Base-by-base conservation (phyloP, 1,284 basidiomycete genomes). In the Austroboletus novae-zelandiae region DNA sequence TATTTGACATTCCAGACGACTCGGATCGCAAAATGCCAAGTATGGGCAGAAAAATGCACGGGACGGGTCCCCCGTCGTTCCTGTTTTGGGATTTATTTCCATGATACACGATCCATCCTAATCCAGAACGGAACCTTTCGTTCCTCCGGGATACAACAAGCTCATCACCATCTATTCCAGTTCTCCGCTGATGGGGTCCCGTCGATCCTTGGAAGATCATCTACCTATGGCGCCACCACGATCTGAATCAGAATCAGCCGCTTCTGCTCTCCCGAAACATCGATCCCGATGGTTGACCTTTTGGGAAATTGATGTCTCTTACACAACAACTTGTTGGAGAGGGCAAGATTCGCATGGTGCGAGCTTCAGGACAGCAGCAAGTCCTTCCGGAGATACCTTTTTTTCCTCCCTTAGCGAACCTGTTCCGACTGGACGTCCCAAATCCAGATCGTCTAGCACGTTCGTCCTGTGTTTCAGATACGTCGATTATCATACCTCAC, bases 151-250 rank as follows among this genome's bases (percentile, higher is more conserved):
- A 47, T 18, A n/a, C 29, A 36, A 20, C n/a, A 42, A 43, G 36
- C 11, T 40, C 31, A 15, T 31, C 41, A 17, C 37, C 25, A 39
- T 53, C 44, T 30, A 13, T 30, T 13, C 39, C 11, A 14, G 25
- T 37, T 34, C 39, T 40, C 45, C 35, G 31, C 40, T 49, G 39
- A 36, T 40, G 18, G 20, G 27, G 40, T 30, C 10, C 39, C 25
- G 58, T 58, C 50, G 47, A 53, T 61, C 50, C 34, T 40, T 27
- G 29, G 46, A 55, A 40, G 59, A 47, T 53, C 46, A 31, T 17
- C n/a, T 29, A 13, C 15, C 14, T 20, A n/a, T 14, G 43, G 11
- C 13, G 3, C 48, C 40, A 32, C 44, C n/a, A 40, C 31, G 46
- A 48, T 54, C 48, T 37, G 45, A 47, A 45, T n/a, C 17, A 43